phyloP scores from a whole-genome alignment of 306 rosid genomes.

The Parietaria judaica region DNA sequence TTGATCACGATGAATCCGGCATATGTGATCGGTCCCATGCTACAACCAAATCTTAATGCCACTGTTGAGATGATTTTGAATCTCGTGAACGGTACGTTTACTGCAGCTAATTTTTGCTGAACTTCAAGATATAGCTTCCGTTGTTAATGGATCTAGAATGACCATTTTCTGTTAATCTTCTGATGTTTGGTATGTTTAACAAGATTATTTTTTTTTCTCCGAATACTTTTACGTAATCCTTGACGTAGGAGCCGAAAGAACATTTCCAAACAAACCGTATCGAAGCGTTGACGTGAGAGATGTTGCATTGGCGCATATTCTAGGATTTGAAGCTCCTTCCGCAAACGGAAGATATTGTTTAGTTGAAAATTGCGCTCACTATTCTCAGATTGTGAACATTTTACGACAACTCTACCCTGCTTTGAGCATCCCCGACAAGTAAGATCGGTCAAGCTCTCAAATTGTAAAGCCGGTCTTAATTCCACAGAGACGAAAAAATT shows the following conservation, averaged over 20 bases:
- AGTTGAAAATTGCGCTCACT: background rate
- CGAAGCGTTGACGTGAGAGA: conserved; percentile 21
- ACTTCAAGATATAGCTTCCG: background rate
- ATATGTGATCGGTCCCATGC: conserved; percentile 16
- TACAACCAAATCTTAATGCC: conserved; percentile 16
- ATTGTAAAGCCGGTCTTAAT: background rate
- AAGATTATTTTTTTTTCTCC: background rate
- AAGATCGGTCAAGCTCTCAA: background rate
- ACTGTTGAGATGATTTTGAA: background rate
- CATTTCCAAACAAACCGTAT: background rate
- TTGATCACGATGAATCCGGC: conserved; percentile 10
- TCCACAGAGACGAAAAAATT: no score
- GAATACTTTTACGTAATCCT: no score
- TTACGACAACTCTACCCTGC: conserved; percentile 5
- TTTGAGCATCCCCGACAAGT: background rate
- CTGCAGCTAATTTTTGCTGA: background rate
- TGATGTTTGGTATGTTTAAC: background rate
- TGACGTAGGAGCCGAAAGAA: conserved; percentile 7
- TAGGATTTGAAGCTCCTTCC: conserved; percentile 15
- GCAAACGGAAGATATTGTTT: conserved; percentile 26
- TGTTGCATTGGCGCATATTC: conserved; percentile 20
- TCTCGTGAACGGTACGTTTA: conserved; percentile 1
- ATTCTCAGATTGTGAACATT: background rate
- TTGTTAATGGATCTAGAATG: background rate
- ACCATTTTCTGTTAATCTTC: background rate